A percentile compares a stretch with the other conserved stretches of the same genome.
These are phyloP conservation scores for Colletotrichum euphorbiae DNA, from an alignment of 2,329 filamentous ascomycete species.

Conservation along the genomic window DNA sequence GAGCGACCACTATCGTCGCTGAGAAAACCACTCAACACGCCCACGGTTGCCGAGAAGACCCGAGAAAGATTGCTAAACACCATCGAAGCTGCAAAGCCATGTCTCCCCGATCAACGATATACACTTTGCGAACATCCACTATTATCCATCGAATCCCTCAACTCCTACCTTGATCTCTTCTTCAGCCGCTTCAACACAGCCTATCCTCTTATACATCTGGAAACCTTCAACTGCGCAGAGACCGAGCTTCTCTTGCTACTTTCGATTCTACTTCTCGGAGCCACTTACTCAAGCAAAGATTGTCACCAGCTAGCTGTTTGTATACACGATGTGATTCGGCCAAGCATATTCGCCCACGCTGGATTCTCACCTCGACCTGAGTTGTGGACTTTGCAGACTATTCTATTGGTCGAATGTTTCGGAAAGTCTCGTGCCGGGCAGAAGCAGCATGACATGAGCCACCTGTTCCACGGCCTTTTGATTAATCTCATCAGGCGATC, in stretches of 20 bases:
- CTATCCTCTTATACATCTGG: constrained; percentile 69
- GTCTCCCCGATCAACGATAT: constrained; percentile 58
- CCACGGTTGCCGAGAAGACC: constrained; percentile 54
- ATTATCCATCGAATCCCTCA: constrained; percentile 61
- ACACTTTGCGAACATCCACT: constrained; percentile 63
- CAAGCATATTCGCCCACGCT: constrained; percentile 68
- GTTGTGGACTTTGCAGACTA: constrained; percentile 71
- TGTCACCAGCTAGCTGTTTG: constrained; percentile 71
- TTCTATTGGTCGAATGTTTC: constrained; percentile 72
- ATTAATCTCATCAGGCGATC: constrained; percentile 53
- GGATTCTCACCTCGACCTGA: constrained; percentile 69
- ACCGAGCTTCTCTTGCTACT: constrained; percentile 65
- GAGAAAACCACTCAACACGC: constrained; percentile 39
- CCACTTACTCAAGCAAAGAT: constrained; percentile 69
- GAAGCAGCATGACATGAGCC: constrained; percentile 72
- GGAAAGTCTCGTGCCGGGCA: constrained; percentile 72
- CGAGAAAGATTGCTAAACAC: constrained; percentile 60
- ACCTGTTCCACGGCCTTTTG: constrained; percentile 60
- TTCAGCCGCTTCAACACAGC: constrained; percentile 70
- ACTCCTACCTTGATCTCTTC: constrained; percentile 69
- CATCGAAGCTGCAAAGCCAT: constrained; percentile 61
- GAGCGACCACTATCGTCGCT: constrained; percentile 45
- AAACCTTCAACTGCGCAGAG: constrained; percentile 64
- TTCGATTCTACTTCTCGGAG: constrained; percentile 68
- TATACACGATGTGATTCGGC: constrained; percentile 69